Base-by-base conservation (phyloP, 345 rosid species). In the Nephelium lappaceum region DNA sequence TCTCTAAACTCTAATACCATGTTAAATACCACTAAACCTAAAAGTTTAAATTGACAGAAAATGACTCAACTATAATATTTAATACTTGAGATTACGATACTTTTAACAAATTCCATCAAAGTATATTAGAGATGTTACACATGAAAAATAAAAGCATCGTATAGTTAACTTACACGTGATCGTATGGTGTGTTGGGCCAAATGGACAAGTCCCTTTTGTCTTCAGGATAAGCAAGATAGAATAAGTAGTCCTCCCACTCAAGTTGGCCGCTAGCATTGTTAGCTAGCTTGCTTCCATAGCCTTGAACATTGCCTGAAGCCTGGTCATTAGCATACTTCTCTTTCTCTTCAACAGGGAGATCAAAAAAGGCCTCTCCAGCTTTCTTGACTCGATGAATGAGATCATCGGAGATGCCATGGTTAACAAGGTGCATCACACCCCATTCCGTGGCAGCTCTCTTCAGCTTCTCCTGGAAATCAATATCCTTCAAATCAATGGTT, bases 191-290 rank as follows among this genome's bases (percentile, higher is more conserved):
- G 70, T 85, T 89, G 0, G 99, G 99, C 99, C 98, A 94, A 83
- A 94, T 86, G 7, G 98, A 89, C 64, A 91, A 15, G 76, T 94
- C 97, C 12, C 93, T 83, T 77, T 96, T 91, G 39, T 87, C 97
- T 84, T 93, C 93, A 2, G 98, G 99, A 78, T 53, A 96, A 45
- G 81, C 80, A 71, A 93, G 94, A 65, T 93, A 98, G 75, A 96
- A 94, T 87, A 89, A 94, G 79, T 96, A 96, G 81, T 96, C 99
- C 81, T 89, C 93, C 99, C 99, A 96, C 74, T 96, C 99, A 12
- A 96, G 89, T 71, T 89, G 97, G 3, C 99, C 97, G 14, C 93
- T 71, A 11, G 95, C 94, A 81, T 88, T 96, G 80, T 96, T 96
- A 25, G 98, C 99, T 0, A 96, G 87, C 87, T 96, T 96, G 82